A percentile compares a stretch with the other conserved stretches of the same genome.
Evolutionary conservation across 345 rosid species (phyloP).

Genomic region (Geranium brycei): DNA sequence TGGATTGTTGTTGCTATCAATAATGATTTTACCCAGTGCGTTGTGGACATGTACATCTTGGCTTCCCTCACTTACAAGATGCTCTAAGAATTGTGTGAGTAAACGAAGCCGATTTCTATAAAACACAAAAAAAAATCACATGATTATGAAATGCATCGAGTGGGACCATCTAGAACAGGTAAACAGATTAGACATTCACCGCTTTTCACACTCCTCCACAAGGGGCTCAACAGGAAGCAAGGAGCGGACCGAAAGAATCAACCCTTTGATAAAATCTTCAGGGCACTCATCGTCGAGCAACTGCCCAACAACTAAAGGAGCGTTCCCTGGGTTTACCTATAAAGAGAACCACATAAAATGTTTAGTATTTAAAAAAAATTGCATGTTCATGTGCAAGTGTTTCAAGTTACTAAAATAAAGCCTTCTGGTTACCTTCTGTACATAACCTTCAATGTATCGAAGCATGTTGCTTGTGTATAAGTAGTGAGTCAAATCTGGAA

Average conservation of each 20-base stretch:
- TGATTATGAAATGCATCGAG: not conserved
- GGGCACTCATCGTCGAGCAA: slow-evolving; percentile 93
- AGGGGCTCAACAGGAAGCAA: slow-evolving; percentile 47
- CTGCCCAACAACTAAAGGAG: slow-evolving; percentile 85
- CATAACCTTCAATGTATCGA: slow-evolving; percentile 98
- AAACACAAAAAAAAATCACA: not conserved
- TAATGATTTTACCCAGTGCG: slow-evolving; percentile 97
- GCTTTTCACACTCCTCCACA: slow-evolving; percentile 45
- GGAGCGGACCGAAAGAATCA: slow-evolving; percentile 72
- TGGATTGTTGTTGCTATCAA: slow-evolving; percentile 97
- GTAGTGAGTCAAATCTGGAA: slow-evolving; percentile 93
- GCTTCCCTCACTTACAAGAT: slow-evolving; percentile 99
- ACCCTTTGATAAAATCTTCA: slow-evolving; percentile 96
- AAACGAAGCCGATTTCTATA: slow-evolving; percentile 94
- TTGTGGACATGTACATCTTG: slow-evolving; percentile 98
- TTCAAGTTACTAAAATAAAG: not conserved
- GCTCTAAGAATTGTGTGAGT: slow-evolving; percentile 98
- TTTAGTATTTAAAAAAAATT: slow-evolving; percentile 31
- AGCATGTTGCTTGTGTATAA: slow-evolving; percentile 83
- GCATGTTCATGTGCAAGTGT: not conserved
- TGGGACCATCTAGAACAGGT: slow-evolving; percentile 30
- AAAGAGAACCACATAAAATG: slow-evolving; percentile 22
- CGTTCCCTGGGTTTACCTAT: slow-evolving; percentile 97
- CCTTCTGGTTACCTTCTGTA: slow-evolving; percentile 60
- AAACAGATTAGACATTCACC: slow-evolving; percentile 23